Conservation (phyloP, 2,329 filamentous ascomycete genomes). For the Sporothrix variecibatus region DNA sequence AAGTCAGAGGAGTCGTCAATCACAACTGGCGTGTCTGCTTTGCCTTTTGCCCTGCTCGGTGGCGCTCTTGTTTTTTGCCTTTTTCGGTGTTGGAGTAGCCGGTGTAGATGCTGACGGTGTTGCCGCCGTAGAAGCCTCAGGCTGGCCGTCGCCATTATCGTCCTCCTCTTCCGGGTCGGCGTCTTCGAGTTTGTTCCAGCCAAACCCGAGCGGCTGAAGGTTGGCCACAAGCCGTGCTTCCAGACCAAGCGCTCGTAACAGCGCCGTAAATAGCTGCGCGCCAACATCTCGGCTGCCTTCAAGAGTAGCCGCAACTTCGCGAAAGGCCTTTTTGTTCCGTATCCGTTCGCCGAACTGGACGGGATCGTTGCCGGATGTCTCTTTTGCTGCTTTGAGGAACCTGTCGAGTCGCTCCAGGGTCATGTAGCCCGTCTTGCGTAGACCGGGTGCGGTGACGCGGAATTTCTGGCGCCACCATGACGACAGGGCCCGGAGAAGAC, state of each 20-base stretch:
- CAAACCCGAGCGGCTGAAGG: conserved; percentile 84
- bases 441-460: conserved; percentile 70
- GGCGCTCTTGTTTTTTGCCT: not conserved
- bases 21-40: not conserved
- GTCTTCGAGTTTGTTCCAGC: conserved; percentile 86
- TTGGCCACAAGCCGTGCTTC: conserved; percentile 83
- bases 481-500: conserved; percentile 73
- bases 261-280: conserved; percentile 83
- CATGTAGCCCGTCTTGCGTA: conserved; percentile 91
- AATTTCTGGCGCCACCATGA: conserved; percentile 90
- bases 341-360: conserved; percentile 77
- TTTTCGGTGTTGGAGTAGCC: conserved; percentile 25
- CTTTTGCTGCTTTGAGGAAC: conserved; percentile 65
- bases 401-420: conserved; percentile 71
- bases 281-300: conserved; percentile 85
- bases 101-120: conserved; percentile 17
- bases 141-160: conserved; percentile 25
- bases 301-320: conserved; percentile 66
- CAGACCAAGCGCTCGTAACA: conserved; percentile 77
- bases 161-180: conserved; percentile 56
- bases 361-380: conserved; percentile 43
- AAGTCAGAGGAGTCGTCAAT: conserved; percentile 38
- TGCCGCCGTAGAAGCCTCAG: not conserved
- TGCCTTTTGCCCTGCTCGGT: not conserved
- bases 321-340: conserved; percentile 65